Evolutionary conservation across 495 filamentous ascomycete species (phyloP), one percentile per base, ranked within the genome.

Genomic region (Aspergillus ellipticus): DNA sequence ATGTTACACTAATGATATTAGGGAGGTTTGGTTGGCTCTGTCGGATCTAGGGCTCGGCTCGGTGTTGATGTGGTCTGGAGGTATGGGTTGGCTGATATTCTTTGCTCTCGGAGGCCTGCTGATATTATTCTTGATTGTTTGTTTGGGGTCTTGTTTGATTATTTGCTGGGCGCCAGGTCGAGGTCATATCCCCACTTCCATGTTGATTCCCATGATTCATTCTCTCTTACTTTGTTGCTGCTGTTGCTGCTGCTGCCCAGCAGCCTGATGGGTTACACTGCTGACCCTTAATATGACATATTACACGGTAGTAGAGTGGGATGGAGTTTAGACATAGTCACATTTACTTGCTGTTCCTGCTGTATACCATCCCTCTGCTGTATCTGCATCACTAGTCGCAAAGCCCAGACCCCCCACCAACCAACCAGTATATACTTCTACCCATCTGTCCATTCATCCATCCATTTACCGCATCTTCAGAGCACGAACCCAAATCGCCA

Each of bases 101-200:
- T 39, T 39, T 39, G 35, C n/a, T n/a, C 13, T 13, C 5, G 35
- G 10, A 42, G 46, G 54, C 42, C 33, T 6, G 46, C 46, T 37
- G 35, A 56, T 50, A 19, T 29, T 31, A 48, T 55, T 28, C 35
- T 55, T 46, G 22, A 29, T 49, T 49, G 31, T 42, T 55, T 31
- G 39, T 26, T 46, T 55, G 37, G 37, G 17, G 11, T 28, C 11
- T 13, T 56, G 54, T 49, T 49, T 56, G 46, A 56, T 56, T 56
- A 56, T 55, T 28, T 37, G 33, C 33, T 5, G 10, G 33, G 33
- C 33, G 33, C 8, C 4, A 15, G 33, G 33, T 9, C 42, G 42
- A n/a, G 53, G 49, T 56, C 54, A 56, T 50, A 43, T 39, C 35
- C 11, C 35, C 5, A 15, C 4, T 37, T 49, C 17, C 24, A 28